These are phyloP conservation scores for Calamus simplicifolius DNA, from an alignment of 176 grass and related monocot genomes.

Conservation along the genomic window DNA sequence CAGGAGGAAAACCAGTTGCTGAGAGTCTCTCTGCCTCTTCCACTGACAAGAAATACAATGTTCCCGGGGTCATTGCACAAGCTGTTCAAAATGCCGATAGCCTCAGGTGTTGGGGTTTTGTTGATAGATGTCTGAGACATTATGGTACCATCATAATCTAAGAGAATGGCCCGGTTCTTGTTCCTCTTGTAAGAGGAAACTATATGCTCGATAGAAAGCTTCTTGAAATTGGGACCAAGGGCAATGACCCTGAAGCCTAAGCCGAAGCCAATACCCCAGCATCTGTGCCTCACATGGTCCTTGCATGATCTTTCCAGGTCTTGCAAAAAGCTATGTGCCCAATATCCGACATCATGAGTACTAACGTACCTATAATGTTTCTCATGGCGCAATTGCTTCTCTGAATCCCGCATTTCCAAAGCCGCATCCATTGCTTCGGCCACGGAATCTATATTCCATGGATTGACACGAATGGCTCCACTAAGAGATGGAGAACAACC, in stretches of 20 bases:
- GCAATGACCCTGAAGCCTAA: constrained; percentile 36
- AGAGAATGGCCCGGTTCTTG: constrained; percentile 35
- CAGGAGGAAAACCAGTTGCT: constrained; percentile 35
- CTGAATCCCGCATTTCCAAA: constrained; percentile 20
- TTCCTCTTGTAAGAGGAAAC: constrained; percentile 32
- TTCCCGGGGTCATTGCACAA: constrained; percentile 34
- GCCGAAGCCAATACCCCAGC: constrained; percentile 47
- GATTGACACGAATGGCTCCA: constrained; percentile 46
- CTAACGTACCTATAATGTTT: constrained; percentile 48
- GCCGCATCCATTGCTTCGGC: constrained; percentile 41
- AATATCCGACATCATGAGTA: constrained; percentile 48
- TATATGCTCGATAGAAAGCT: constrained; percentile 38
- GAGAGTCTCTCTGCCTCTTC: constrained; percentile 30
- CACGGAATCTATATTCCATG: constrained; percentile 55
- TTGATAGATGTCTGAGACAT: constrained; percentile 37
- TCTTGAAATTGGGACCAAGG: constrained; percentile 39
- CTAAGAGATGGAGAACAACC: constrained; percentile 59
- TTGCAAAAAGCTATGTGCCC: constrained; percentile 44
- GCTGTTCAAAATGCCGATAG: constrained; percentile 30
- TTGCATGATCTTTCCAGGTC: constrained; percentile 37
- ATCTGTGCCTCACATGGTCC: constrained; percentile 29
- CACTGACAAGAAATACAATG: constrained; percentile 41
- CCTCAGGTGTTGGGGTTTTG: constrained; percentile 31
- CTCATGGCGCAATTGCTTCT: constrained; percentile 42
- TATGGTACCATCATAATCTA: constrained; percentile 50